Conservation (phyloP, 768 basidiomycete genomes). For the Mycena vitilis region DNA sequence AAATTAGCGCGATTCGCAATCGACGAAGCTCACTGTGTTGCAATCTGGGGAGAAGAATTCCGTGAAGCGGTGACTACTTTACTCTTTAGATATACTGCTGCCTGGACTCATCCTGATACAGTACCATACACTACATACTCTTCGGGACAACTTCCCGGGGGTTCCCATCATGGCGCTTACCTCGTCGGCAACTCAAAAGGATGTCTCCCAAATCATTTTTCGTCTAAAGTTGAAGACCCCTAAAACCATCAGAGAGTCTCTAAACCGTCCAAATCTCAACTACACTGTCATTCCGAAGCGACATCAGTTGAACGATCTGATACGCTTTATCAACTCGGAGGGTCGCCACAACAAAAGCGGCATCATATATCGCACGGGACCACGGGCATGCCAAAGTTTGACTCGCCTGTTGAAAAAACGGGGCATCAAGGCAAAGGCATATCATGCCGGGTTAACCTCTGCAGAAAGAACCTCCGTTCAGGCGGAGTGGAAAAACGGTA, state of each 20-base stretch:
- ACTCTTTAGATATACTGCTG: not conserved
- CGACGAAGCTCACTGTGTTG: conserved; percentile 26
- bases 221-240: conserved; percentile 61
- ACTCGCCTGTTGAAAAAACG: not conserved
- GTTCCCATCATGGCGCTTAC: conserved; percentile 83
- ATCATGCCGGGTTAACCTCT: not conserved
- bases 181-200: conserved; percentile 72
- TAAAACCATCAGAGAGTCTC: conserved; percentile 66
- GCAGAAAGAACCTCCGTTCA: not conserved
- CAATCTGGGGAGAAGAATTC: conserved; percentile 5
- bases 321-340: not conserved
- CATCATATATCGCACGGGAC: conserved; percentile 17
- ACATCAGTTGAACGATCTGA: conserved; percentile 24
- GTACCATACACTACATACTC: conserved; percentile 59
- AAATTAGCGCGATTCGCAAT: conserved; percentile 5
- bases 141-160: conserved; percentile 68
- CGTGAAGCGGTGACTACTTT: not conserved
- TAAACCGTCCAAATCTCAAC: conserved; percentile 77
- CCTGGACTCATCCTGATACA: conserved; percentile 35
- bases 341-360: not conserved
- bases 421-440: conserved; percentile 3
- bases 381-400: conserved; percentile 3
- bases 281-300: conserved; percentile 68
- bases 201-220: conserved; percentile 68
- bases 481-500: conserved; percentile 9